A percentile compares a stretch with the other conserved stretches of the same genome.
Conservation (phyloP, 495 filamentous ascomycete genomes). For the Astrothelium subdiscretum region DNA sequence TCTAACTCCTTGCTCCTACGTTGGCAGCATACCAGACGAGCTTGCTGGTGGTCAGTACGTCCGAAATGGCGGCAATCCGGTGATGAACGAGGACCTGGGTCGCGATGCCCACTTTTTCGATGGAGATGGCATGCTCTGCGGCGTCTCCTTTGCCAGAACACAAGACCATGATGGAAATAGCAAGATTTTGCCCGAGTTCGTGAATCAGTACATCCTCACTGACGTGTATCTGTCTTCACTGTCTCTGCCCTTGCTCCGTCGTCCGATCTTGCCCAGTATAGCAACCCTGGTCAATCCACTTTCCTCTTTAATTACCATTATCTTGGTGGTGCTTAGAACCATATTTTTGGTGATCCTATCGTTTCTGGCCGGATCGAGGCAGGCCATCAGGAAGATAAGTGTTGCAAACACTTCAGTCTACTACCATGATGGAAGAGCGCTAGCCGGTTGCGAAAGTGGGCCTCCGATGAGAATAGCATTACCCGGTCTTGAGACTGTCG, state of each 20-base stretch:
- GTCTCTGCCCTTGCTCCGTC: constrained; percentile 29
- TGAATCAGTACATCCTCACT: constrained; percentile 53
- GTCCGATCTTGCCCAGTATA: constrained; percentile 49
- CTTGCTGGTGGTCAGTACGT: constrained; percentile 55
- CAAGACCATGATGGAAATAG: constrained; percentile 14
- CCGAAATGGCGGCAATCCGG: constrained; percentile 56
- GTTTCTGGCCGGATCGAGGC: constrained; percentile 39
- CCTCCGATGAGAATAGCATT: constrained; percentile 51
- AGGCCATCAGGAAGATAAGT: constrained; percentile 47
- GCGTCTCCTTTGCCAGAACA: constrained; percentile 41
- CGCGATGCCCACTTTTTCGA: constrained; percentile 58
- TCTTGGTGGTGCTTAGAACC: constrained; percentile 38
- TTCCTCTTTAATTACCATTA: constrained; percentile 31
- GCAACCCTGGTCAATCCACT: constrained; percentile 45
- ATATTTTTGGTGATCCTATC: constrained; percentile 42
- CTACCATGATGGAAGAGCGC: constrained; percentile 52
- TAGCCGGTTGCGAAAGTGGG: constrained; percentile 57
- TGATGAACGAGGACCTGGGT: constrained; percentile 43
- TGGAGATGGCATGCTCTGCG: constrained; percentile 59
- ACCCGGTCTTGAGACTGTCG: constrained; percentile 49
- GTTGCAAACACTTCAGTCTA: constrained; percentile 52
- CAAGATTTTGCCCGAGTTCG: constrained; percentile 42
- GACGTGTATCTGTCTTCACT: constrained; percentile 46
- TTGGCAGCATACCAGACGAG: constrained; percentile 45
- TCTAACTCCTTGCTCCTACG: constrained; percentile 39